phyloP scores from a whole-genome alignment of 257 asterid genomes.

The Solanum virginianum region DNA sequence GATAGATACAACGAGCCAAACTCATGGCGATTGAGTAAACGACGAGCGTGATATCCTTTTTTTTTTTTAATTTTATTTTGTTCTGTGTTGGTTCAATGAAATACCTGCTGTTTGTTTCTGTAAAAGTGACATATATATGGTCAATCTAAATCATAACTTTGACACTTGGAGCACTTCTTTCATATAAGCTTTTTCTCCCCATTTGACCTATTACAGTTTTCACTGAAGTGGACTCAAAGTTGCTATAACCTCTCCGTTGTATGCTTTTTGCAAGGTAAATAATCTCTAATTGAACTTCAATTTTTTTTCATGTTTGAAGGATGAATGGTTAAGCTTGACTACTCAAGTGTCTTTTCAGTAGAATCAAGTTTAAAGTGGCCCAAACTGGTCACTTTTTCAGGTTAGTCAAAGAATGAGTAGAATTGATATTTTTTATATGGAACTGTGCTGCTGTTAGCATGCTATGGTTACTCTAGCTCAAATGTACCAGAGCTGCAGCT shows the following conservation, averaged over 20 bases:
- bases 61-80: not conserved
- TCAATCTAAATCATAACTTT: not conserved
- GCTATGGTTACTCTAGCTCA: not conserved
- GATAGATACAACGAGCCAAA: constrained; percentile 92
- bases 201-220: not conserved
- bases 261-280: not conserved
- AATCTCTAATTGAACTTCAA: not conserved
- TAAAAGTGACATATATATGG: not conserved
- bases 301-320: not conserved
- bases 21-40: constrained; percentile 92
- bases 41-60: constrained; percentile 51
- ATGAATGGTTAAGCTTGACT: not conserved
- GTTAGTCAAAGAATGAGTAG: not conserved
- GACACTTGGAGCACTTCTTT: not conserved
- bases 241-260: not conserved
- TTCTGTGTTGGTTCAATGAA: not conserved
- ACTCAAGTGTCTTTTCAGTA: not conserved
- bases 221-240: not conserved
- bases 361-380: not conserved
- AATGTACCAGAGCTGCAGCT: not conserved
- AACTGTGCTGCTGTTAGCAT: not conserved
- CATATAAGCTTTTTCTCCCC: not conserved
- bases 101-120: not conserved
- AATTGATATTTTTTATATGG: not conserved
- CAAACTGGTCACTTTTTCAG: not conserved